Evolutionary conservation across 306 rosid species (phyloP).

Genomic region (Fragaria iinumae): DNA sequence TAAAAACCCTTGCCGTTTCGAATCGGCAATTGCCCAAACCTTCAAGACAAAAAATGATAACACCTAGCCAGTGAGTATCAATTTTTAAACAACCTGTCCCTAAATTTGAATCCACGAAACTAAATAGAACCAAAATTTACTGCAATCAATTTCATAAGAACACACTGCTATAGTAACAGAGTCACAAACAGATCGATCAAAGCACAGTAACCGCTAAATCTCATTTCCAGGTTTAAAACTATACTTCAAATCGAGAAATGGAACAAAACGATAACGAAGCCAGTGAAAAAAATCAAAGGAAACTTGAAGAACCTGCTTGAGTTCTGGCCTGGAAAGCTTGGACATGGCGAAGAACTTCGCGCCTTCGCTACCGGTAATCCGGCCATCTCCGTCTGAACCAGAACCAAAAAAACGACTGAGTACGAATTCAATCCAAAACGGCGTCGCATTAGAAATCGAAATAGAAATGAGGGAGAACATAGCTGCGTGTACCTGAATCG

Average conservation of each 20-base stretch:
- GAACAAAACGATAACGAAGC: neutral
- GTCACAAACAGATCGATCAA: neutral
- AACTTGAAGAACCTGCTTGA: constrained; percentile 55
- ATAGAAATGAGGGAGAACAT: neutral
- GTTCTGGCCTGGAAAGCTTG: constrained; percentile 72
- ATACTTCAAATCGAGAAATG: neutral
- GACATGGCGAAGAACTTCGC: constrained; percentile 79
- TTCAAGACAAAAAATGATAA: neutral
- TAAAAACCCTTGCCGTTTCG: constrained; percentile 69
- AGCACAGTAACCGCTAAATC: neutral
- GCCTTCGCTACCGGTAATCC: constrained; percentile 73
- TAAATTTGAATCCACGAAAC: neutral
- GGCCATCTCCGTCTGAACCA: constrained; percentile 71
- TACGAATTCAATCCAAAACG: neutral
- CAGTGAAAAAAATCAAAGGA: neutral
- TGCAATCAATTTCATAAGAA: neutral
- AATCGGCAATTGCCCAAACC: constrained; percentile 88
- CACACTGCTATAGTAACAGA: neutral
- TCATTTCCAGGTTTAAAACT: neutral
- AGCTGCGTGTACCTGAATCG: constrained; percentile 59
- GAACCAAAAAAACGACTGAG: neutral
- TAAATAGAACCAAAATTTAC: neutral
- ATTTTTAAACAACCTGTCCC: neutral
- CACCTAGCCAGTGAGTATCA: neutral
- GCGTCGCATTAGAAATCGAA: neutral